Evolutionary conservation across 805 yeast genomes (phyloP), one percentile per base, ranked within the genome.

Genomic region (Candida ascalaphidarum): DNA sequence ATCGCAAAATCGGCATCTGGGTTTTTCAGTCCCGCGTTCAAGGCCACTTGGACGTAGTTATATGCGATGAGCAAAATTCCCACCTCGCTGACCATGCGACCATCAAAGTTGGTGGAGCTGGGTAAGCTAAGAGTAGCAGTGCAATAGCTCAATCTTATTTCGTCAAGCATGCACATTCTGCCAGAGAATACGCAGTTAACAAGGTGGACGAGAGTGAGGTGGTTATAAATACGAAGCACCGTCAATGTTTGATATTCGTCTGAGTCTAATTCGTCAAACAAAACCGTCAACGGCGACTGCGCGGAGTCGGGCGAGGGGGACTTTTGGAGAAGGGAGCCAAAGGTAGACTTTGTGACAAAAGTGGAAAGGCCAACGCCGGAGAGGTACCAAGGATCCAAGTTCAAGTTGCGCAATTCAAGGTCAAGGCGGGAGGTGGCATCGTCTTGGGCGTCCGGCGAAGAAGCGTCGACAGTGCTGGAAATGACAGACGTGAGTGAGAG

Each of bases 61-160:
- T 79, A 79, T 0, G 77, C 61, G 9, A 74, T 62, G 11, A 71
- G 48, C 30, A 77, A 72, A 8, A 80, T 61, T 12, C 76, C 69
- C 28, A 80, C 73, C 49, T 82, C 94, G 22, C 85, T 77, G 6
- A 81, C 77, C 74, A 82, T 79, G 33, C 92, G 55, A n/a, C 82
- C 84, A 46, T 82, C 94, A 47, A 81, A 82, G 43, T 80, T 79
- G 5, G 86, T 78, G 2, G 86, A 72, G 20, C 71, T 59, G 4
- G 76, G 61, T 21, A 73, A 50, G 22, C 74, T 71, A 27, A 77
- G 53, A 2, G 79, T 68, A 13, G 72, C 64, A 7, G 74, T 62
- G 35, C 83, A 74, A 33, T 71, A 68, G 33, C 71, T 74, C 24
- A 78, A 48, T 22, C 84, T 56, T 14, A 68, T 57, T 33, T 69